Conservation (phyloP, 495 filamentous ascomycete species). For the Thermothielavioides terrestris region DNA sequence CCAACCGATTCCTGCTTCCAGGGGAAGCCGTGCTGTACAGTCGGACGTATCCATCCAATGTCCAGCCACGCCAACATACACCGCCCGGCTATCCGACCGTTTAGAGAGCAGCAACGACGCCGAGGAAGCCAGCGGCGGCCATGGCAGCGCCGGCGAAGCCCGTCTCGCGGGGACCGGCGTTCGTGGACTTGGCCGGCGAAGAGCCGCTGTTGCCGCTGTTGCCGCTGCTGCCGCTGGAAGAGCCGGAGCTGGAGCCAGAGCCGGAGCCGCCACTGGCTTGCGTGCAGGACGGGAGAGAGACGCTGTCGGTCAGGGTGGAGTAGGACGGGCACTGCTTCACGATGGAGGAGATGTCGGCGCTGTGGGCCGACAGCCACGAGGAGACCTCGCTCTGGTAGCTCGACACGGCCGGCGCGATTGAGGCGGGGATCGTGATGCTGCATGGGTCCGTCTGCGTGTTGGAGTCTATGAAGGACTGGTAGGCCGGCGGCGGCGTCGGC, state of each 20-base stretch:
- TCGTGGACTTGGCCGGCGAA: neutral
- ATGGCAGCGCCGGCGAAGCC: conserved; percentile 16
- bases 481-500: conserved; percentile 15
- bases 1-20: too few species aligned
- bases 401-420: conserved; percentile 1
- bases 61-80: neutral
- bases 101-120: conserved; percentile 21
- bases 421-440: conserved; percentile 1
- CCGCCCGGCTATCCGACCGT: neutral
- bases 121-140: conserved; percentile 20
- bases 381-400: conserved; percentile 3
- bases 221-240: neutral
- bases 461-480: neutral
- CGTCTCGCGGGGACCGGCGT: conserved; percentile 13
- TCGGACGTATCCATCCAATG: too few species aligned
- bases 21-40: too few species aligned
- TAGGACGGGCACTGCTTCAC: conserved; percentile 10
- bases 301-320: neutral
- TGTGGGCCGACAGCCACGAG: conserved; percentile 9
- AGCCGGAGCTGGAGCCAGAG: neutral
- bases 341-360: conserved; percentile 1
- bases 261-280: neutral
- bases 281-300: neutral
- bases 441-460: conserved; percentile 9
- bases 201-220: neutral